Evolutionary conservation across 805 yeast species (phyloP).

Genomic region (Jamesozyma piceae): DNA sequence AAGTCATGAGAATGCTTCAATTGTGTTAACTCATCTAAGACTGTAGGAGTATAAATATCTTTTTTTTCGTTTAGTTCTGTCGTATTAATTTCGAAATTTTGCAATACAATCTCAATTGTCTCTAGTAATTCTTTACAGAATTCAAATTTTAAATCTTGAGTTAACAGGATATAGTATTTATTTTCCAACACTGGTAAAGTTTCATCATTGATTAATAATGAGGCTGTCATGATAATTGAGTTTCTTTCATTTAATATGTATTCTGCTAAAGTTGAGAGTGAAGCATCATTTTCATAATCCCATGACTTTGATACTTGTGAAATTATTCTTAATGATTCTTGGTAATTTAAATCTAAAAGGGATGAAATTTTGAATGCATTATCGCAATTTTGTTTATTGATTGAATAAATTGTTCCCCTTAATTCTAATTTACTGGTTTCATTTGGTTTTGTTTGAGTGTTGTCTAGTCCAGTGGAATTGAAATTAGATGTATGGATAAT

Average conservation of each 20-base stretch:
- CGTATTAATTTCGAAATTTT: constrained; percentile 1
- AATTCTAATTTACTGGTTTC: constrained; percentile 23
- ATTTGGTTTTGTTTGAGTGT: neutral
- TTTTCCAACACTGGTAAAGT: constrained; percentile 17
- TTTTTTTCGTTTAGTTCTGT: neutral
- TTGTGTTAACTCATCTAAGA: constrained; percentile 10
- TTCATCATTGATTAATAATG: constrained; percentile 22
- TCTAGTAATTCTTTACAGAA: constrained; percentile 19
- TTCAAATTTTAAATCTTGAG: constrained; percentile 7
- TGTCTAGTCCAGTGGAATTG: constrained; percentile 1
- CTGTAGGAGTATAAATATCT: neutral
- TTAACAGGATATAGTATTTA: constrained; percentile 8
- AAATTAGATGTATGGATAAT: constrained; percentile 9
- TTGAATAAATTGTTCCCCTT: constrained; percentile 34
- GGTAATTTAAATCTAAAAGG: constrained; percentile 32
- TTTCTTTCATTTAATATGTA: constrained; percentile 45
- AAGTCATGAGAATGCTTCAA: constrained; percentile 27
- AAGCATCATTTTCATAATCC: constrained; percentile 26
- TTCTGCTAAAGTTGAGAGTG: constrained; percentile 28
- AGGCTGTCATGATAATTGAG: constrained; percentile 35
- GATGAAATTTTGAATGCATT: constrained; percentile 36
- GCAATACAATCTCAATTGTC: neutral
- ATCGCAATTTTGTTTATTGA: constrained; percentile 30
- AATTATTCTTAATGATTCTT: constrained; percentile 41
- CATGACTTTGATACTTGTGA: constrained; percentile 31